Percentiles rank a stretch among this genome's conserved stretches.
Conservation (phyloP, 768 basidiomycete species). For the Boletus barrowsii region DNA sequence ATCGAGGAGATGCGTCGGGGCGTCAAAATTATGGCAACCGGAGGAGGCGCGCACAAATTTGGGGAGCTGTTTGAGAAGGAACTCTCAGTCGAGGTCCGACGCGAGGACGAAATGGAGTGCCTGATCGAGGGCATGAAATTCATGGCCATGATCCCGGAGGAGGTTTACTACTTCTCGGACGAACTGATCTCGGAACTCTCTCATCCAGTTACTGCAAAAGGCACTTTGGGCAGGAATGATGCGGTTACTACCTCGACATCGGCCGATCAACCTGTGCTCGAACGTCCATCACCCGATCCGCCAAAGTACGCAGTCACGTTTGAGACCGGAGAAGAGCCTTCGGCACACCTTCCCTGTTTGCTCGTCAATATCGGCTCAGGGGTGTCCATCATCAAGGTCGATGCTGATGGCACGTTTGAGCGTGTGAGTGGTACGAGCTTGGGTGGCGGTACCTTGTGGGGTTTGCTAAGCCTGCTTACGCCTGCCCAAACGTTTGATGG, state of each 20-base stretch:
- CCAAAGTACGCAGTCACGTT: slow-evolving; percentile 89
- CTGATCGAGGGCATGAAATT: slow-evolving; percentile 95
- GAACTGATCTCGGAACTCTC: slow-evolving; percentile 78
- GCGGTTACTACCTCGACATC: slow-evolving; percentile 4
- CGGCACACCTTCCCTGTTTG: slow-evolving; percentile 90
- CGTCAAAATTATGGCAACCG: slow-evolving; percentile 97
- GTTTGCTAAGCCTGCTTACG: slow-evolving; percentile 89
- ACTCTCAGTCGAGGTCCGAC: slow-evolving; percentile 77
- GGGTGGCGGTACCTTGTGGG: slow-evolving; percentile 98
- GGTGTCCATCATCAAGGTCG: slow-evolving; percentile 95
- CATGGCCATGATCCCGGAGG: slow-evolving; percentile 92
- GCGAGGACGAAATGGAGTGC: slow-evolving; percentile 99
- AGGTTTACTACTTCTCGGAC: slow-evolving; percentile 98
- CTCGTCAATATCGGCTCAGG: slow-evolving; percentile 98
- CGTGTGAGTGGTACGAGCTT: slow-evolving; percentile 96
- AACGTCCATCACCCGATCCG: slow-evolving; percentile 87
- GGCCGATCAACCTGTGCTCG: slow-evolving; percentile 39
- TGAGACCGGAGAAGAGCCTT: slow-evolving; percentile 62
- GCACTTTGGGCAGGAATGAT: slow-evolving; percentile 7
- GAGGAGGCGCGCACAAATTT: slow-evolving; percentile 95
- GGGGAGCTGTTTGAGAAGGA: slow-evolving; percentile 74
- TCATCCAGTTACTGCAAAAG: slow-evolving; percentile 29
- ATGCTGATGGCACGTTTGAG: slow-evolving; percentile 93
- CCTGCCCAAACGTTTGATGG: slow-evolving; percentile 95
- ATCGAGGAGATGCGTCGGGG: slow-evolving; percentile 88